A percentile compares a stretch with the other conserved stretches of the same genome.
These are phyloP conservation scores for Glaciozyma martinii DNA, from an alignment of 768 basidiomycete genomes.

Conservation along the genomic window DNA sequence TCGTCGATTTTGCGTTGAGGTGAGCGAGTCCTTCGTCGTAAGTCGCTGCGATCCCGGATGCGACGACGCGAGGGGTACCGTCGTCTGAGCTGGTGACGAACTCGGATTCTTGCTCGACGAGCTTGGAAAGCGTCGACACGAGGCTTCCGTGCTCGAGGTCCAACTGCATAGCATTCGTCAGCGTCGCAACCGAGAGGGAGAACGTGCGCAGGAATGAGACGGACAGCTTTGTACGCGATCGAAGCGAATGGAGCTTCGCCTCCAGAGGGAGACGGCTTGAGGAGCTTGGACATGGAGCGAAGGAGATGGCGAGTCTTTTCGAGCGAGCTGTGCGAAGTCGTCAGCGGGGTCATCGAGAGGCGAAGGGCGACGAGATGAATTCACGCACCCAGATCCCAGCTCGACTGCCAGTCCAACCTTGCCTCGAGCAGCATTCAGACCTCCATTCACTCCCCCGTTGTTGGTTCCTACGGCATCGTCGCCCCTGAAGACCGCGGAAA, in stretches of 20 bases:
- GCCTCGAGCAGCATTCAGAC: slow-evolving; percentile 33
- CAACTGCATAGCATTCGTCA: slow-evolving; percentile 42
- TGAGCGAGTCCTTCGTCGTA: slow-evolving; percentile 82
- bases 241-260: background rate
- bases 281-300: slow-evolving; percentile 57
- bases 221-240: slow-evolving; percentile 32
- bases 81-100: slow-evolving; percentile 33
- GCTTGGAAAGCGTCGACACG: slow-evolving; percentile 61
- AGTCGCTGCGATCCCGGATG: slow-evolving; percentile 80
- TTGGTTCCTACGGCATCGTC: slow-evolving; percentile 44
- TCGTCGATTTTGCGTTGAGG: slow-evolving; percentile 45
- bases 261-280: slow-evolving; percentile 27
- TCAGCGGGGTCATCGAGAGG: background rate
- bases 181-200: slow-evolving; percentile 41
- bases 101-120: slow-evolving; percentile 40
- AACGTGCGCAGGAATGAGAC: slow-evolving; percentile 4
- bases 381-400: slow-evolving; percentile 83
- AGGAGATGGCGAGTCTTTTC: slow-evolving; percentile 47
- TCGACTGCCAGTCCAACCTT: slow-evolving; percentile 57
- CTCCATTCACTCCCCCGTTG: slow-evolving; percentile 43
- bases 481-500: slow-evolving; percentile 36
- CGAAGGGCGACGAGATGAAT: too few species aligned
- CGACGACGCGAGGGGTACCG: slow-evolving; percentile 62
- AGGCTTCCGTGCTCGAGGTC: slow-evolving; percentile 85
- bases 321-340: slow-evolving; percentile 51